Base-by-base conservation (phyloP, 768 basidiomycete species). In the Leccinum obscurum region DNA sequence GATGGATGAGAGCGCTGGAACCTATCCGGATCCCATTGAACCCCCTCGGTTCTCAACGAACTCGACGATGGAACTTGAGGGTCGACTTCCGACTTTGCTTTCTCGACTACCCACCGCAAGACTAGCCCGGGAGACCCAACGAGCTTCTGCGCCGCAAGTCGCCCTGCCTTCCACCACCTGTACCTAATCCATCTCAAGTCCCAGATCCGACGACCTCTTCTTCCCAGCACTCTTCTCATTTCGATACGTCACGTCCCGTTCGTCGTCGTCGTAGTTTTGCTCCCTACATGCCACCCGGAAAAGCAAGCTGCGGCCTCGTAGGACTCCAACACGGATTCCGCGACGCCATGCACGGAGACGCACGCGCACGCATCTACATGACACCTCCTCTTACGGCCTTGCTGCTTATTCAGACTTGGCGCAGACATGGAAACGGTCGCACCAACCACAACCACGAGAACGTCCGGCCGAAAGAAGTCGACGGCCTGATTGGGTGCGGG, bases 131-230 rank as follows among this genome's bases (percentile, higher is more conserved):
- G 58, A 10, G 62, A 57, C 6, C 70, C 70, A n/a, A 71, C 69
- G 17, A 71, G 63, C 24, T 67, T 64, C 46, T 65, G 60, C 2
- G 64, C 61, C 13, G 54, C 41, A 35, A 59, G 46, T 24, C 2
- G 53, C 55, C 64, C 61, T 64, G 37, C 67, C 70, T 52, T 66
- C 57, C n/a, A 70, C 70, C 28, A 71, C 70, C 20, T 35, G 48
- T 3, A 26, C 62, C 55, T 71, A 71, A 7, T 70, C 61, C 3
- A 68, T 60, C 53, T 52, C 56, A 34, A 60, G 50, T n/a, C 41
- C 66, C 52, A 70, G 11, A 50, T 24, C 52, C 24, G 39, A 32
- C 1, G 49, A 20, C 48, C 26, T 22, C 10, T 52, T 41, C 39
- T 15, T 30, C 15, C 34, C 6, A 22, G 13, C 35, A 24, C 20